phyloP scores from a whole-genome alignment of 2,329 filamentous ascomycete genomes.

The Sclerotinia borealis region DNA sequence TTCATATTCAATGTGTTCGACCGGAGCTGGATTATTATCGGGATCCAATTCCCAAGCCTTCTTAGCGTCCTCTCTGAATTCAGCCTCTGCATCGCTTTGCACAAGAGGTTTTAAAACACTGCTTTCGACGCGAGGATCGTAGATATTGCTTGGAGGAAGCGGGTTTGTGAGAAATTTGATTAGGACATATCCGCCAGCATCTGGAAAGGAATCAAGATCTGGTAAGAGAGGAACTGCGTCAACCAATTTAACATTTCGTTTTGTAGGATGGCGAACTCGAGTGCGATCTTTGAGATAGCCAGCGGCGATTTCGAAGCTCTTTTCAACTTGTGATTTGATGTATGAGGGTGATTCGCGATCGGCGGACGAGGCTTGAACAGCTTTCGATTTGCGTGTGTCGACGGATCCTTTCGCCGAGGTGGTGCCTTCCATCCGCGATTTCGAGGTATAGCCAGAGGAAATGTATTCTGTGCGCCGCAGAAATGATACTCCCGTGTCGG shows the following conservation, averaged over 20 bases:
- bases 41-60: constrained; percentile 54
- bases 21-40: constrained; percentile 47
- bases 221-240: constrained; percentile 57
- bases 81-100: constrained; percentile 48
- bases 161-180: constrained; percentile 65
- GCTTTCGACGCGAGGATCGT: constrained; percentile 56
- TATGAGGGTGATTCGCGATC: constrained; percentile 57
- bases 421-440: constrained; percentile 44
- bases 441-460: constrained; percentile 49
- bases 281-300: constrained; percentile 48
- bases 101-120: constrained; percentile 57
- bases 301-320: constrained; percentile 51
- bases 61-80: constrained; percentile 40
- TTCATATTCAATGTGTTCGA: constrained; percentile 58
- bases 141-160: constrained; percentile 45
- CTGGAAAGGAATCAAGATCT: constrained; percentile 62
- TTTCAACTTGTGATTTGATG: constrained; percentile 63
- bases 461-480: constrained; percentile 95
- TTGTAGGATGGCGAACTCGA: constrained; percentile 52
- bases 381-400: constrained; percentile 36
- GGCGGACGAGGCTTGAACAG: constrained; percentile 38
- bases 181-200: constrained; percentile 62
- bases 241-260: constrained; percentile 49
- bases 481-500: constrained; percentile 80
- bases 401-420: constrained; percentile 45